These are phyloP conservation scores for Cercospora nicotianae DNA, from an alignment of 2,329 filamentous ascomycete species.

Conservation along the genomic window DNA sequence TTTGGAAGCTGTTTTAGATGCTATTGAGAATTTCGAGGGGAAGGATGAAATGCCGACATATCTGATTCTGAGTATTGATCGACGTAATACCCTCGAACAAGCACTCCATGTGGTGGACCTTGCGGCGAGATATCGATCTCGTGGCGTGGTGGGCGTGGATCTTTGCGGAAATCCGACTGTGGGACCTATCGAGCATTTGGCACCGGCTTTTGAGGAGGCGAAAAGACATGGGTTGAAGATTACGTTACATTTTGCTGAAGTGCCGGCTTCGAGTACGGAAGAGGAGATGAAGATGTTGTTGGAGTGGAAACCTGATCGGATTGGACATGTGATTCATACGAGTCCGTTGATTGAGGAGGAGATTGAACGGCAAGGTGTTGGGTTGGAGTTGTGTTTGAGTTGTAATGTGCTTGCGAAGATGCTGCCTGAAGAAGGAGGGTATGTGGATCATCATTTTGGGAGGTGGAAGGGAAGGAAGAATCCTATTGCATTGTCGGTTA, in stretches of 20 bases:
- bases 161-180: slow-evolving; percentile 73
- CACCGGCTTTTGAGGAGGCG: slow-evolving; percentile 59
- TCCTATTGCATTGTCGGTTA: slow-evolving; percentile 67
- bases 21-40: slow-evolving; percentile 56
- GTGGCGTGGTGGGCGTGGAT: slow-evolving; percentile 68
- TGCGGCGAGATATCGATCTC: slow-evolving; percentile 55
- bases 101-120: slow-evolving; percentile 66
- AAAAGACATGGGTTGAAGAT: slow-evolving; percentile 58
- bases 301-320: slow-evolving; percentile 63
- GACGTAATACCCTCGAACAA: slow-evolving; percentile 59
- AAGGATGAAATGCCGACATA: slow-evolving; percentile 36
- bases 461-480: slow-evolving; percentile 63
- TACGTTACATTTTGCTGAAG: slow-evolving; percentile 79
- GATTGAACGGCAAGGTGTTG: slow-evolving; percentile 57
- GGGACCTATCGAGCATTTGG: slow-evolving; percentile 62
- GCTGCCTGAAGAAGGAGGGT: slow-evolving; percentile 58
- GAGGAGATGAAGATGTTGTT: slow-evolving; percentile 66
- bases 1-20: slow-evolving; percentile 63
- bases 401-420: slow-evolving; percentile 79
- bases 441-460: slow-evolving; percentile 72
- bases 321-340: slow-evolving; percentile 80
- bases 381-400: slow-evolving; percentile 74
- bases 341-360: slow-evolving; percentile 59
- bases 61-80: slow-evolving; percentile 74
- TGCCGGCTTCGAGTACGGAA: slow-evolving; percentile 55